A percentile compares a stretch with the other conserved stretches of the same genome.
phyloP scores from a whole-genome alignment of 768 basidiomycete species.

The Dacryopinax spathularia region DNA sequence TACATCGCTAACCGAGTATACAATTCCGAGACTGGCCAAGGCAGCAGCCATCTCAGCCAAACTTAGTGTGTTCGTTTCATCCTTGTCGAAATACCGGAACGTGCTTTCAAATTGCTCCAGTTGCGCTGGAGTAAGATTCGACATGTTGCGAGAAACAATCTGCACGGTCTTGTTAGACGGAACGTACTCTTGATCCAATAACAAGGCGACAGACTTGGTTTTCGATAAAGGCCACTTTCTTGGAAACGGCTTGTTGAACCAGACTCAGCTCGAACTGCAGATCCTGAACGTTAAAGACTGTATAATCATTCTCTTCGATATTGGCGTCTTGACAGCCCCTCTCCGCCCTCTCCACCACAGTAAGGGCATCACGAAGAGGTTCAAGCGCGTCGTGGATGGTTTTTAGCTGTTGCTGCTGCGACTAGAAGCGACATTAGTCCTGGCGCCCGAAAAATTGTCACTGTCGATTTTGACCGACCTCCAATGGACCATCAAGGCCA shows the following conservation, averaged over 20 bases:
- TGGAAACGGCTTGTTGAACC: slow-evolving; percentile 61
- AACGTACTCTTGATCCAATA: background rate
- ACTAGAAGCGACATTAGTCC: slow-evolving; percentile 30
- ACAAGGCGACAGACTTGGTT: slow-evolving; percentile 54
- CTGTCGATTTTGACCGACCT: slow-evolving; percentile 32
- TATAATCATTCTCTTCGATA: slow-evolving; percentile 94
- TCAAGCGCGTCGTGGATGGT: slow-evolving; percentile 56
- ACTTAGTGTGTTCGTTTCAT: slow-evolving; percentile 77
- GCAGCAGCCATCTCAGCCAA: slow-evolving; percentile 85
- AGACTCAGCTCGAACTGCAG: slow-evolving; percentile 79
- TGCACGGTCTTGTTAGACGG: slow-evolving; percentile 26
- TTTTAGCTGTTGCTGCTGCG: slow-evolving; percentile 56
- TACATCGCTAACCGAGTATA: slow-evolving; percentile 48
- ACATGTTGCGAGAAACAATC: slow-evolving; percentile 88
- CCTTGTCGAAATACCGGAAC: slow-evolving; percentile 93
- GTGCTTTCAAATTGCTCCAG: slow-evolving; percentile 94
- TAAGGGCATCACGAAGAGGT: slow-evolving; percentile 37
- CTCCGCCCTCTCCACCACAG: slow-evolving; percentile 47
- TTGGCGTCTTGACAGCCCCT: slow-evolving; percentile 71
- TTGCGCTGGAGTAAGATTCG: slow-evolving; percentile 88
- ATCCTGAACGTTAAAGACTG: slow-evolving; percentile 77
- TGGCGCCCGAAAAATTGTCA: background rate
- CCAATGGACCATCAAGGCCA: slow-evolving; percentile 57
- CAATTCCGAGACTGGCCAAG: slow-evolving; percentile 82
- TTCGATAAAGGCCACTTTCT: slow-evolving; percentile 91